Evolutionary conservation across 139 green algal species (phyloP).

Genomic region (Edaphochlamys debaryana): DNA sequence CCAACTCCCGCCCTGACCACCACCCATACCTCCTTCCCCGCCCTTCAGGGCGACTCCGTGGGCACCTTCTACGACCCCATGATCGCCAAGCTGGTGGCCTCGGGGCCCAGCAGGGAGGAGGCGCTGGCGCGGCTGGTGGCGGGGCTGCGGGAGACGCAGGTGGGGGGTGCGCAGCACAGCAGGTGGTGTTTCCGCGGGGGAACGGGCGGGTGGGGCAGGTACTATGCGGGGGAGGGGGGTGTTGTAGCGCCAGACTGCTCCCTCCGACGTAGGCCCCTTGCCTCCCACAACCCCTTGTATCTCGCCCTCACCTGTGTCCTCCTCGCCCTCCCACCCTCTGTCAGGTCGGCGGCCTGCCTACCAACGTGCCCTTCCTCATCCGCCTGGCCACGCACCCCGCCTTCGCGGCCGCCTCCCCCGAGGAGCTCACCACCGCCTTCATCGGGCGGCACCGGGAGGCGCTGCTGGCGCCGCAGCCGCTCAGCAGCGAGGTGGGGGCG

Average conservation of each 20-base stretch:
- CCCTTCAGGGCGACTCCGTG: conserved; percentile 44
- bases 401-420: conserved; percentile 53
- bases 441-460: conserved; percentile 28
- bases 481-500: background rate
- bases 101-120: background rate
- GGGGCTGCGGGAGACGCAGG: conserved; percentile 59
- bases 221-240: background rate
- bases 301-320: no score
- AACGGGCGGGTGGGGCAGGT: background rate
- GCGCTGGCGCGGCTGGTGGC: conserved; percentile 52
- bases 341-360: conserved; percentile 80
- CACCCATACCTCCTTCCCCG: background rate
- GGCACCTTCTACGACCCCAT: conserved; percentile 90
- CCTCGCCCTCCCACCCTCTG: background rate
- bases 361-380: conserved; percentile 80
- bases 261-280: no score
- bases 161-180: background rate
- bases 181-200: no score
- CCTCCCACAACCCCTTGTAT: no score
- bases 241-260: background rate
- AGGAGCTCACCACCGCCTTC: conserved; percentile 46
- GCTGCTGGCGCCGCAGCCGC: conserved; percentile 41
- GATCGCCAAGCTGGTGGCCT: conserved; percentile 90
- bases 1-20: background rate
- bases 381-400: conserved; percentile 67